phyloP scores from a whole-genome alignment of 2,329 filamentous ascomycete genomes.

The Neophaeococcomyces aloes region DNA sequence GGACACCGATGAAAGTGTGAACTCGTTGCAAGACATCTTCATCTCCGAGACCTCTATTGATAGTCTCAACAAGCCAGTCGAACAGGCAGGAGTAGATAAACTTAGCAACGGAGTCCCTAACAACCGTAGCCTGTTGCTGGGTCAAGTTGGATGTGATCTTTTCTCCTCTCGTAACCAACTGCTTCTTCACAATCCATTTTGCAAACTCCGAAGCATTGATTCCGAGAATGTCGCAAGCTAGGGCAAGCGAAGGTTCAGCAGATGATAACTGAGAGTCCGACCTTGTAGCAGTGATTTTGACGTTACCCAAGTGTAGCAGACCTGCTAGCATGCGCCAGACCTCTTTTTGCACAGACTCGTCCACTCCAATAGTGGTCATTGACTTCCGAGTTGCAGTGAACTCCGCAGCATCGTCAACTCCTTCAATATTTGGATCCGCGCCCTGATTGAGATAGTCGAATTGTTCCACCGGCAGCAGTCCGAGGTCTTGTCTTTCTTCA shows the following conservation, averaged over 20 bases:
- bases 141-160: slow-evolving; percentile 95
- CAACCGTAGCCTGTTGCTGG: slow-evolving; percentile 84
- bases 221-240: slow-evolving; percentile 74
- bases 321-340: slow-evolving; percentile 89
- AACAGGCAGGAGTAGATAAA: slow-evolving; percentile 98
- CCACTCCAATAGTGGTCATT: slow-evolving; percentile 76
- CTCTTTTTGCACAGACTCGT: slow-evolving; percentile 59
- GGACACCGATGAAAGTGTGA: slow-evolving; percentile 85
- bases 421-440: slow-evolving; percentile 78
- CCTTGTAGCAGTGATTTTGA: slow-evolving; percentile 85
- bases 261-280: slow-evolving; percentile 76
- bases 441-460: slow-evolving; percentile 97
- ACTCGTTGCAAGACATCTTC: slow-evolving; percentile 76
- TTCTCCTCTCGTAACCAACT: slow-evolving; percentile 88
- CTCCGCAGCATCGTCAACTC: slow-evolving; percentile 90
- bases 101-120: slow-evolving; percentile 94
- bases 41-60: slow-evolving; percentile 81
- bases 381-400: slow-evolving; percentile 82
- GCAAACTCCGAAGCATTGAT: slow-evolving; percentile 80
- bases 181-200: slow-evolving; percentile 99
- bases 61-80: slow-evolving; percentile 97
- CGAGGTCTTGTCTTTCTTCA: slow-evolving; percentile 66
- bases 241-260: slow-evolving; percentile 69
- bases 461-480: slow-evolving; percentile 71
- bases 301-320: slow-evolving; percentile 86